A percentile compares a stretch with the other conserved stretches of the same genome.
These are phyloP conservation scores for Mycena sanguinolenta DNA, from an alignment of 768 basidiomycete species.

Conservation along the genomic window DNA sequence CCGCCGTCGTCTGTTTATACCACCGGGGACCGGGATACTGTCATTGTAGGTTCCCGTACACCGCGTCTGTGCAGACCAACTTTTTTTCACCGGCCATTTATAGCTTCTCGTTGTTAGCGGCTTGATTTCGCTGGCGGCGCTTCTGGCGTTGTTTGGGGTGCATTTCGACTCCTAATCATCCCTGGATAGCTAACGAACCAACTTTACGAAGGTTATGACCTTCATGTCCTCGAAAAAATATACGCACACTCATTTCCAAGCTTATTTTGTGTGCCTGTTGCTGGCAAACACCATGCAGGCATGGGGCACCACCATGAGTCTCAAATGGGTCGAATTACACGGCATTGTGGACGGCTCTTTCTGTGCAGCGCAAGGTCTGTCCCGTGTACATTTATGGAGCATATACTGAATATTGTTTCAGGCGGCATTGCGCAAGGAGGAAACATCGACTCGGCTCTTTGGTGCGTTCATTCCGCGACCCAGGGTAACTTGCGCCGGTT, in stretches of 20 bases:
- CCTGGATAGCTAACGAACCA: not conserved
- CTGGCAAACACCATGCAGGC: constrained; percentile 40
- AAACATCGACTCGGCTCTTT: constrained; percentile 56
- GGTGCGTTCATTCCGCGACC: constrained; percentile 41
- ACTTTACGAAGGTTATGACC: constrained; percentile 4
- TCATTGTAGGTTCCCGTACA: constrained; percentile 16
- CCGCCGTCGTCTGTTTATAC: constrained; percentile 19
- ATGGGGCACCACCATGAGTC: constrained; percentile 33
- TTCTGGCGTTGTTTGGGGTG: constrained; percentile 35
- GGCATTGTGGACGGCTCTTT: constrained; percentile 25
- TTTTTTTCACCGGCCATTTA: not conserved
- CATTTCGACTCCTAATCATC: not conserved
- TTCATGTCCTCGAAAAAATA: constrained; percentile 25
- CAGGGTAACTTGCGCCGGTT: not conserved
- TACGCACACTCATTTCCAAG: constrained; percentile 39
- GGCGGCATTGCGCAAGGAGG: constrained; percentile 50
- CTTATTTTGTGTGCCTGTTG: constrained; percentile 38
- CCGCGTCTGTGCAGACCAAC: too few species aligned
- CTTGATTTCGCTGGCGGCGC: constrained; percentile 33
- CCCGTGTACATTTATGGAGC: not conserved
- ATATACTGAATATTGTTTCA: not conserved
- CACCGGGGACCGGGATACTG: constrained; percentile 17
- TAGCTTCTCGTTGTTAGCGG: constrained; percentile 34
- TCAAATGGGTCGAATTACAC: constrained; percentile 34
- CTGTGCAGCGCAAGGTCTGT: constrained; percentile 36